Base-by-base conservation (phyloP, 805 yeast species). In the Scheffersomyces coipomensis region DNA sequence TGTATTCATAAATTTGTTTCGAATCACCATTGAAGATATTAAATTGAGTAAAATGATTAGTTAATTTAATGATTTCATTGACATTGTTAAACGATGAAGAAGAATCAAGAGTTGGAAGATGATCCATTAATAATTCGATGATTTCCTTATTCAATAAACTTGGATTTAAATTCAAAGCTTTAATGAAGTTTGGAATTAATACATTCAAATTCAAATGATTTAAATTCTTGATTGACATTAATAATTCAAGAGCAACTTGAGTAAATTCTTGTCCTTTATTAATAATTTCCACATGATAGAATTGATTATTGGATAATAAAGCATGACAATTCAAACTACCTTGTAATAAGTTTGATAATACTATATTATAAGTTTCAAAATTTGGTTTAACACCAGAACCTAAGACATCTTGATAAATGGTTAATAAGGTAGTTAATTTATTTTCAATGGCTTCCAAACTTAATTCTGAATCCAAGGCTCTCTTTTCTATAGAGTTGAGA, bases 351-450 rank as follows among this genome's bases (percentile, higher is more conserved):
- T 76, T 71, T 17, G 62, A 59, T 33, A 85, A 63, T 4, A 76
- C 56, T 1, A 63, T 55, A 48, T 75, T 66, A 56, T 78, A 84
- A 6, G 86, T 82, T 15, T 64, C 65, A 30, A 56, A 51, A 19
- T 73, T 68, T 13, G 93, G 93, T 53, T 77, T 81, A 18, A 75
- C 24, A 10, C 35, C 44, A 13, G 34, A 27, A 4, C 40, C 53
- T 27, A 85, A 66, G 54, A 83, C 62, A 49, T 83, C 89, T 36
- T 85, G 85, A 53, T 85, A 85, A 25, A 83, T 79, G 16, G 79
- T 81, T 46, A 85, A 62, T 42, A 85, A 56, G 38, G 74, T 77
- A 2, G 86, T 83, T 55, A 85, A 66, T 53, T 75, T 76, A 33
- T 73, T 74, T 54, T 85, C 88, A 5, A 77, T 59, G 19, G 80